Evolutionary conservation across 2,329 filamentous ascomycete genomes (phyloP), one percentile per base, ranked within the genome.

Genomic region (Westerdykella ornata): DNA sequence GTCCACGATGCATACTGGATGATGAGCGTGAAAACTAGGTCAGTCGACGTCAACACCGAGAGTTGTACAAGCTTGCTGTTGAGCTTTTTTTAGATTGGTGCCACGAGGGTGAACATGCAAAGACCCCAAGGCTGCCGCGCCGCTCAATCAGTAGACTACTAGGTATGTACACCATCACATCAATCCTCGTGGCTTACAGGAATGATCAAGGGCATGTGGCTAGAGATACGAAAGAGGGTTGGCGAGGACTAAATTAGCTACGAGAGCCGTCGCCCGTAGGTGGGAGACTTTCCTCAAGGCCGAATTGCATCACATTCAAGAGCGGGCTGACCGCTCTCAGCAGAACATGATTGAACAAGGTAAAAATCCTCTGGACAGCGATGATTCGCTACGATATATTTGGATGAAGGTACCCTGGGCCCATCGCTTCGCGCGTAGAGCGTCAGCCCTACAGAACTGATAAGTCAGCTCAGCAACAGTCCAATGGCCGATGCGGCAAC

Each of bases 371-470:
- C 15, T 2, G 18, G 17, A 31, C 16, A 26, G 30, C 12, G 13
- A 39, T 41, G 6, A 46, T 47, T 41, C 46, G 43, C 44, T 43
- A 17, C 37, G 17, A n/a, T 34, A 22, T 34, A 36, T 39, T 34
- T 41, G 37, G 22, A 43, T 48, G 37, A 43, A 48, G 38, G 14
- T 14, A 42, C 30, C 30, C 30, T 33, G 30, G 30, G 30, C 30
- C n/a, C 9, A 29, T 44, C 33, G 41, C 39, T 44, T 39, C 37
- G 37, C 44, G 45, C 43, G 43, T 39, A 34, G 34, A 38, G 36
- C 42, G 44, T 44, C 49, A 50, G 49, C 49, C 49, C 42, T 52
- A 50, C 28, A 19, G 33, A 39, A 13, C 33, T 17, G 35, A 45
- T 37, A 41, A 44, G 32, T 12, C 44, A 29, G 26, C 32, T 30